Conservation (phyloP, 1,284 basidiomycete species). For the Tilletiaria anomala region DNA sequence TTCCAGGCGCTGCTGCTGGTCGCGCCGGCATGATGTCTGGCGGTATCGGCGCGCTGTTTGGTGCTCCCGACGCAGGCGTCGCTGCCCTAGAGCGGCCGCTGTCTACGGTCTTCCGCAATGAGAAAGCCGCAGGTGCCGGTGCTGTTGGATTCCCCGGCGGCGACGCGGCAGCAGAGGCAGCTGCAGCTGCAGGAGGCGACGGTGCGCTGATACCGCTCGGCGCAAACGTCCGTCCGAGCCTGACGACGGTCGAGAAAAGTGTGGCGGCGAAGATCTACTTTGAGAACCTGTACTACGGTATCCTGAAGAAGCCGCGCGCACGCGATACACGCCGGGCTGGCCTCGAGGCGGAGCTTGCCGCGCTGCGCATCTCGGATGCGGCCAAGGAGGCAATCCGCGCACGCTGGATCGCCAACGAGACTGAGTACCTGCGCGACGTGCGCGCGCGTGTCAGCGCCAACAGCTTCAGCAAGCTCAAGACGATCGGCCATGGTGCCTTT, state of each 20-base stretch:
- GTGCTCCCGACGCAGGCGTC: too few species aligned
- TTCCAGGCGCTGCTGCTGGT: conserved; percentile 1
- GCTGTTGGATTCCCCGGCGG: neutral
- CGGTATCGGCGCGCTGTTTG: too few species aligned
- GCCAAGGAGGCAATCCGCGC: conserved; percentile 59
- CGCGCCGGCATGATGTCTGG: too few species aligned
- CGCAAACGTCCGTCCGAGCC: conserved; percentile 43
- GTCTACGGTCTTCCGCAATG: neutral
- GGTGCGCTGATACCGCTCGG: too few species aligned
- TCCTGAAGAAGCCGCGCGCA: conserved; percentile 56
- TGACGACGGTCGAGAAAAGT: conserved; percentile 80
- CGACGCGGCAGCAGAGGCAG: neutral
- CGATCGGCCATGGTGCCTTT: conserved; percentile 95
- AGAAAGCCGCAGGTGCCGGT: neutral
- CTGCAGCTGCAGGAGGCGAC: too few species aligned
- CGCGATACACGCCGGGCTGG: conserved; percentile 68
- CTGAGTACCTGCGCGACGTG: conserved; percentile 68
- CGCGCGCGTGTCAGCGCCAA: conserved; percentile 69
- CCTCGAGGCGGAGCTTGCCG: conserved; percentile 71
- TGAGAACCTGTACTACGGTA: conserved; percentile 70
- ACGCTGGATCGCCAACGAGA: conserved; percentile 74
- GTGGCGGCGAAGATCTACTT: conserved; percentile 86
- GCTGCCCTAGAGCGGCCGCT: too few species aligned
- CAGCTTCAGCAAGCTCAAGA: conserved; percentile 77
- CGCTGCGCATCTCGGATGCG: conserved; percentile 54